Base-by-base conservation (phyloP, 2,329 filamentous ascomycete species). In the Beauveria varroae region DNA sequence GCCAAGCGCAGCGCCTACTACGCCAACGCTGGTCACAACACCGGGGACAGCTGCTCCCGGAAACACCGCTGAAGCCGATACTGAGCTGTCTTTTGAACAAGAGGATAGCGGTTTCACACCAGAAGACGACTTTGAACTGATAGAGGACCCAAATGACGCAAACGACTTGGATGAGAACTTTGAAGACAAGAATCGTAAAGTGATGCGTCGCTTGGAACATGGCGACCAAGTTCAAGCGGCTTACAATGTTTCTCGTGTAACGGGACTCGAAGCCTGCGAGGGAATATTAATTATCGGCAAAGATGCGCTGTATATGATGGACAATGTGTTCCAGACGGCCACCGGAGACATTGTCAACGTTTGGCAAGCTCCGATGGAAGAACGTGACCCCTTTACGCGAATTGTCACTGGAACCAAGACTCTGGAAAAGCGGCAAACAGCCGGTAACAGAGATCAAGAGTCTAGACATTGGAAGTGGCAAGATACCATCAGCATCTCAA, bases 291-390 rank as follows among this genome's bases (percentile, higher is more conserved):
- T 99, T 60, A 82, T 98, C 46, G 95, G 95, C 20, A 96, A 96
- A 73, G 89, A 93, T 67, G 89, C 87, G 53, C 81, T 99, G 18
- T 99, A 99, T 71, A 88, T 99, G 66, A 89, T 98, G 74, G 95
- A 99, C 74, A 93, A 95, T 67, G 93, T 96, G 69, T 98, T 99
- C 72, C 93, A 98, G 70, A 86, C 93, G 65, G 87, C 90, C 2
- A 95, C 97, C 69, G 93, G 93, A 14, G 96, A 99, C 72, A 97
- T 99, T 69, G 91, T 99, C 63, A 93, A 96, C 68, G 93, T 96
- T 9, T 93, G 90, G 85, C 92, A 98, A 74, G 96, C 95, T 2
- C 92, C 93, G 0, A 79, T 84, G 1, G 93, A 98, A 66, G 96
- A 99, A 74, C 87, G 95, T 24, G 95, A 99, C 68, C 91, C 92